These are phyloP conservation scores for Emericellopsis atlantica DNA, from an alignment of 2,329 filamentous ascomycete genomes.

Conservation along the genomic window DNA sequence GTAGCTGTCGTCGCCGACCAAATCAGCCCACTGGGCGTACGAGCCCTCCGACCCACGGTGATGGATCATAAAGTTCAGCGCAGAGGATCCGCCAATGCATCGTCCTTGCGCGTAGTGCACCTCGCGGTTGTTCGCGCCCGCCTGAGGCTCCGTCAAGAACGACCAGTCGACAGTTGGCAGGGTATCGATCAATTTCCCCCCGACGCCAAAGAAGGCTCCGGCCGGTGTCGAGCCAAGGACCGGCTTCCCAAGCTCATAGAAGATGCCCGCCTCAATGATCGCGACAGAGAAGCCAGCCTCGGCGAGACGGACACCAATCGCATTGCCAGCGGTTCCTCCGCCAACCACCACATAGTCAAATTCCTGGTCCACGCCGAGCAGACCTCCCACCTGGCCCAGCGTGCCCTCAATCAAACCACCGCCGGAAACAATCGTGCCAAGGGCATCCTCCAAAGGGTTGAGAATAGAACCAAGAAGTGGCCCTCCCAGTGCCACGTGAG, in stretches of 20 bases:
- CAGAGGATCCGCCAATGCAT: conserved; percentile 22
- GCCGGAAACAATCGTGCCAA: not conserved
- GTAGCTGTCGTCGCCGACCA: conserved; percentile 15
- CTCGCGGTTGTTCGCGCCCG: conserved; percentile 7
- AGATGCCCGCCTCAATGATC: conserved; percentile 23
- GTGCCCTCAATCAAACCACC: not conserved
- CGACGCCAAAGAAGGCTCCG: conserved; percentile 9
- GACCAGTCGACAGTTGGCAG: conserved; percentile 11
- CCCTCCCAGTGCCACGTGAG: not conserved
- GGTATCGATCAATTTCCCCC: conserved; percentile 8
- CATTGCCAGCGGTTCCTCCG: conserved; percentile 23
- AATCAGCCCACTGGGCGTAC: conserved; percentile 13
- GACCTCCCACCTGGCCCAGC: not conserved
- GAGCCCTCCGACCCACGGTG: conserved; percentile 18
- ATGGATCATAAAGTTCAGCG: conserved; percentile 21
- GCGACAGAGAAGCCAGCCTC: conserved; percentile 18
- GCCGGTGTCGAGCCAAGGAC: conserved; percentile 12
- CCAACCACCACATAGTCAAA: conserved; percentile 18
- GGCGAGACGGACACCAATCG: conserved; percentile 18
- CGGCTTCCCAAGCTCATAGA: conserved; percentile 16
- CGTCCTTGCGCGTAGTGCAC: conserved; percentile 24
- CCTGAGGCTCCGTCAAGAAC: conserved; percentile 16
- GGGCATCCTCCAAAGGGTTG: not conserved
- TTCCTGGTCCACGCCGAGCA: not conserved
- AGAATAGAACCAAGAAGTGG: not conserved